Evolutionary conservation across 2,329 filamentous ascomycete genomes (phyloP).

Genomic region (Aspergillus cejpii): DNA sequence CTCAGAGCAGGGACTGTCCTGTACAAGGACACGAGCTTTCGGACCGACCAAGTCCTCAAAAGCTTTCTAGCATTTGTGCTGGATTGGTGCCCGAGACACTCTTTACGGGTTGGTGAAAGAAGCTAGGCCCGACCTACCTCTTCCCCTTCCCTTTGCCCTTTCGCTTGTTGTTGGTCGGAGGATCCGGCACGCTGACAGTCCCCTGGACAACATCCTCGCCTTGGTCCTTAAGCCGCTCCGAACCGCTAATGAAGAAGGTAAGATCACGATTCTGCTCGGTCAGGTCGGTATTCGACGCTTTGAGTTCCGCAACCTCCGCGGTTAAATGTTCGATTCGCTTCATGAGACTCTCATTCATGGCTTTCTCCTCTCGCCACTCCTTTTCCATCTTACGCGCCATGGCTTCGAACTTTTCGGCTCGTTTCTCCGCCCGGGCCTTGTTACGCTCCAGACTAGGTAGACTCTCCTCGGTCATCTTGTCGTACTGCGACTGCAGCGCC

Average conservation of each 20-base stretch:
- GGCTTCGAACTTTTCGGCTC: slow-evolving; percentile 64
- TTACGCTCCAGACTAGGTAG: slow-evolving; percentile 67
- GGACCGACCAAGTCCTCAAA: no score
- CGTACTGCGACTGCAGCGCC: slow-evolving; percentile 53
- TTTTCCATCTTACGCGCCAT: slow-evolving; percentile 69
- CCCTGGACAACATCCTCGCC: slow-evolving; percentile 70
- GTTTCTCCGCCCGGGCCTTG: slow-evolving; percentile 59
- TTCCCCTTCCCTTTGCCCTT: slow-evolving; percentile 31
- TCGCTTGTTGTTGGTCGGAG: slow-evolving; percentile 43
- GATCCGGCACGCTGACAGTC: slow-evolving; percentile 59
- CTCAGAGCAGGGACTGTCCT: no score
- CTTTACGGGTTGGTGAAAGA: no score
- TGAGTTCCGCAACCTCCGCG: slow-evolving; percentile 52
- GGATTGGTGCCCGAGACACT: no score
- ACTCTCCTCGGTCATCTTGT: slow-evolving; percentile 48
- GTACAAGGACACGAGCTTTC: no score
- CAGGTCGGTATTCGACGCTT: slow-evolving; percentile 61
- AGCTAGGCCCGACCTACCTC: slow-evolving; percentile 2
- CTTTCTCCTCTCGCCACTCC: slow-evolving; percentile 78
- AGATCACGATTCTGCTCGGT: slow-evolving; percentile 82
- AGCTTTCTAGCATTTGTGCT: no score
- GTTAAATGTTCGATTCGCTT: slow-evolving; percentile 64
- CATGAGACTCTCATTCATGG: slow-evolving; percentile 72
- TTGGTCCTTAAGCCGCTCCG: slow-evolving; percentile 67
- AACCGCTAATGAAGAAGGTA: slow-evolving; percentile 77